These are phyloP conservation scores for Aureobasidium musti DNA, from an alignment of 2,329 filamentous ascomycete genomes.

Conservation along the genomic window DNA sequence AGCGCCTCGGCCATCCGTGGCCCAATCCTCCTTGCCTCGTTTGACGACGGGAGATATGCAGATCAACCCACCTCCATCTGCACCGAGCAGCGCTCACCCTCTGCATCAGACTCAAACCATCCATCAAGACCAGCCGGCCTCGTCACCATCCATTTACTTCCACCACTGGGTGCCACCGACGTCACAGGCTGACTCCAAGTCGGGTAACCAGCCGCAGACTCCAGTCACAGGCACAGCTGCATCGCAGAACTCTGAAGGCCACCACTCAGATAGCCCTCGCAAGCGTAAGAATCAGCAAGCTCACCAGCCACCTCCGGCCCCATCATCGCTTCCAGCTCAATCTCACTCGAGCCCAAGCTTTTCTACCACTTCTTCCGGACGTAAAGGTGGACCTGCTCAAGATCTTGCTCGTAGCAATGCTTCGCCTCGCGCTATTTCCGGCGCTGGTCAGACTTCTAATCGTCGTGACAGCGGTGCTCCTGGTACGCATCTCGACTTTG, in stretches of 20 bases:
- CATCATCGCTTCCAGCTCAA: slow-evolving; percentile 43
- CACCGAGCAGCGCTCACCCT: slow-evolving; percentile 45
- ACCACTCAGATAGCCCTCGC: slow-evolving; percentile 74
- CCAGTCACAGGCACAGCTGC: slow-evolving; percentile 67
- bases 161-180: slow-evolving; percentile 89
- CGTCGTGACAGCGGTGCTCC: slow-evolving; percentile 32
- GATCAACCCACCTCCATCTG: slow-evolving; percentile 51
- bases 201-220: slow-evolving; percentile 65
- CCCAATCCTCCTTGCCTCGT: slow-evolving; percentile 52
- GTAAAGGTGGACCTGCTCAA: slow-evolving; percentile 48
- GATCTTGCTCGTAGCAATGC: slow-evolving; percentile 66
- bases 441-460: slow-evolving; percentile 29
- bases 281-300: slow-evolving; percentile 73
- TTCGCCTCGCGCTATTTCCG: slow-evolving; percentile 44
- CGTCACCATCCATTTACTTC: slow-evolving; percentile 80
- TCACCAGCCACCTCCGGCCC: slow-evolving; percentile 55
- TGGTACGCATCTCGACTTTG: slow-evolving; percentile 28
- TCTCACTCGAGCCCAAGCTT: slow-evolving; percentile 52
- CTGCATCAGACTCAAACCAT: slow-evolving; percentile 52
- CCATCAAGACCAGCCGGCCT: slow-evolving; percentile 63
- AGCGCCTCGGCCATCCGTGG: slow-evolving; percentile 46
- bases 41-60: slow-evolving; percentile 57
- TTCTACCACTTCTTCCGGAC: slow-evolving; percentile 55
- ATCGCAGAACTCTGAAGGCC: slow-evolving; percentile 54
- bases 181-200: slow-evolving; percentile 58